Percentiles rank a stretch among this genome's conserved stretches.
phyloP scores from a whole-genome alignment of 164 flowering plant species.

The Umbellularia californica region DNA sequence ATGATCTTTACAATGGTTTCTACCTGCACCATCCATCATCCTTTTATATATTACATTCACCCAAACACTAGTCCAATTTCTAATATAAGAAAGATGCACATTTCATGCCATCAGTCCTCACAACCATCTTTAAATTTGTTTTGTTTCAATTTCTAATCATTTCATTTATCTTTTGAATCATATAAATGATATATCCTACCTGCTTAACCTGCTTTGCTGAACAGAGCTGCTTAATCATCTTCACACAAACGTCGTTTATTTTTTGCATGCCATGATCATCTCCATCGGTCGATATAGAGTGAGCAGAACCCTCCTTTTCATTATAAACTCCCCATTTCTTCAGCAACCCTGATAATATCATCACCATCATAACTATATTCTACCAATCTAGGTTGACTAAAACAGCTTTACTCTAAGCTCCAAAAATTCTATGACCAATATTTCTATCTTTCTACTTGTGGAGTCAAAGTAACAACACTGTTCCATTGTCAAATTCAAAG shows the following conservation, averaged over 20 bases:
- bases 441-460: too few relatives aligned
- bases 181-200: slow-evolving; percentile 17
- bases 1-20: slow-evolving; percentile 24
- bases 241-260: slow-evolving; percentile 20
- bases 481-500: not conserved
- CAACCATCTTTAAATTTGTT: not conserved
- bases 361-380: not conserved
- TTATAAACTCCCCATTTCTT: slow-evolving; percentile 23
- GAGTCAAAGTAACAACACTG: too few relatives aligned
- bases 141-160: too few relatives aligned
- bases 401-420: too few relatives aligned
- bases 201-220: slow-evolving; percentile 19
- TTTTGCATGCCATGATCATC: slow-evolving; percentile 8
- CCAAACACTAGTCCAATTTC: not conserved
- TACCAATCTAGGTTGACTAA: not conserved
- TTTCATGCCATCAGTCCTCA: not conserved
- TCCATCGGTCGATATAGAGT: not conserved
- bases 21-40: slow-evolving; percentile 18
- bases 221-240: slow-evolving; percentile 32
- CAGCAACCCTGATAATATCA: slow-evolving; percentile 19
- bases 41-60: not conserved
- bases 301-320: not conserved
- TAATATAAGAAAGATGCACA: not conserved
- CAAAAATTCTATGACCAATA: not conserved
- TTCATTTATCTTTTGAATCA: not conserved